Evolutionary conservation across 352 stramenopile genomes (phyloP), one percentile per base, ranked within the genome.

Genomic region (Elongisporangium anandrum): DNA sequence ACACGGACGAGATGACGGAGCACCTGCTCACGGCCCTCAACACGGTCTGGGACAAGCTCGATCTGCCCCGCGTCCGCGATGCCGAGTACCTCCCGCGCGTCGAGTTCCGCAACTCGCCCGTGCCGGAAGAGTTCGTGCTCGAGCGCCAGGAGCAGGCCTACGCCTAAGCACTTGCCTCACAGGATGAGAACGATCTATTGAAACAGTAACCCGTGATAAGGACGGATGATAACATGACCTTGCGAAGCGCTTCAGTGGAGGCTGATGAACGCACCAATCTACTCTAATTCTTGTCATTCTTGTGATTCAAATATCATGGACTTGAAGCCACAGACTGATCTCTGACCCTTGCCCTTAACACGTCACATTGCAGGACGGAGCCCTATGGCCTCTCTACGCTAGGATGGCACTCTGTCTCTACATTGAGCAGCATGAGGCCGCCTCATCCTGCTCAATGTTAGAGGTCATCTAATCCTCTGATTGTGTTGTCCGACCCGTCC

Each of bases 1-100:
- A 97, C 72, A 87, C 88, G 55, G 68, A 87, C 51, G 83, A 85
- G 59, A 96, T 96, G 87, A 91, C 96, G 60, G 79, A 92, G 52
- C 67, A 96, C 56, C 68, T 97, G 45, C 72, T 97, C 57, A 69
- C 63, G 13, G 85, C 87, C 51, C 72, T 97, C 21, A 77, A 95
- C 52, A 77, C 94, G 51, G 88, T 97, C 3, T 97, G 87, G 87
- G 89, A 83, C 20, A 88, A 84, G 64, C 75, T 97, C 22, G 86
- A 87, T 61, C 60, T 97, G 15, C 77, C 81, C 10, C 78, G 87
- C 55, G 72, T 77, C 17, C 66, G 77, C 6, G 68, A 79, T 17
- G 81, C 79, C 8, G 76, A 92, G 58, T 87, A 94, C 64, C 63
- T 94, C 51, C 85, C 87, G 16, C 83, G 88, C 67, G 87, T 96